A percentile compares a stretch with the other conserved stretches of the same genome.
phyloP scores from a whole-genome alignment of 169 alveolate genomes.

The Plasmodium vinckei region DNA sequence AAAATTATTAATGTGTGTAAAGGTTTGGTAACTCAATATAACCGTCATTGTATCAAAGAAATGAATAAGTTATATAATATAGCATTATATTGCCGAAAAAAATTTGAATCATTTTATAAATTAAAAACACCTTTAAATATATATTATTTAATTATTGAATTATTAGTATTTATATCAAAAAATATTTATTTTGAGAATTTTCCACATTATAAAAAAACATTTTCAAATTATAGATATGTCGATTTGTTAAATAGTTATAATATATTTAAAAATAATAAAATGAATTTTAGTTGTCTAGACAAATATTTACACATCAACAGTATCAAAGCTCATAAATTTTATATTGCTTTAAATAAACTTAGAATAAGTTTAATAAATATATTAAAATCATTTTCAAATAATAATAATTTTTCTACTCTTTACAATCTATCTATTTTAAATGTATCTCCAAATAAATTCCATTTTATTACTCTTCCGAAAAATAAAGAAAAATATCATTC shows the following conservation, averaged over 20 bases:
- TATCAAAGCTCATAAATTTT: slow-evolving; percentile 26
- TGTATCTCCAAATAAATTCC: slow-evolving; percentile 7
- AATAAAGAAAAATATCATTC: slow-evolving; percentile 14
- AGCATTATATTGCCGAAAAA: slow-evolving; percentile 1
- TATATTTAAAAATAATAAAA: slow-evolving; percentile 1
- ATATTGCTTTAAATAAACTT: slow-evolving; percentile 14
- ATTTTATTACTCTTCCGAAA: slow-evolving; percentile 42
- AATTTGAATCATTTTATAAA: slow-evolving; percentile 24
- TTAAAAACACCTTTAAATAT: slow-evolving; percentile 49
- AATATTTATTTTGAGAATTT: slow-evolving; percentile 68
- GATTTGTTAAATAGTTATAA: slow-evolving; percentile 56
- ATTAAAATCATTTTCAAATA: slow-evolving; percentile 13
- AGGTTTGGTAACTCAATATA: neutral
- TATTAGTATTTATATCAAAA: slow-evolving; percentile 57
- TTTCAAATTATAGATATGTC: slow-evolving; percentile 41
- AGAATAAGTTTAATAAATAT: slow-evolving; percentile 7
- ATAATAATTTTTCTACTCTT: slow-evolving; percentile 12
- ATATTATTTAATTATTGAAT: slow-evolving; percentile 22
- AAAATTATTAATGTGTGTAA: slow-evolving; percentile 38
- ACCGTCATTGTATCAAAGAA: neutral
- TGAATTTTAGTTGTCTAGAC: slow-evolving; percentile 29
- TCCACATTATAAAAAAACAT: slow-evolving; percentile 64
- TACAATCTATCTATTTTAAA: slow-evolving; percentile 25
- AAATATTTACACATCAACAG: slow-evolving; percentile 21
- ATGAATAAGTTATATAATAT: slow-evolving; percentile 12